Evolutionary conservation across 2,329 filamentous ascomycete genomes (phyloP).

Genomic region (Bipolaris bicolor): DNA sequence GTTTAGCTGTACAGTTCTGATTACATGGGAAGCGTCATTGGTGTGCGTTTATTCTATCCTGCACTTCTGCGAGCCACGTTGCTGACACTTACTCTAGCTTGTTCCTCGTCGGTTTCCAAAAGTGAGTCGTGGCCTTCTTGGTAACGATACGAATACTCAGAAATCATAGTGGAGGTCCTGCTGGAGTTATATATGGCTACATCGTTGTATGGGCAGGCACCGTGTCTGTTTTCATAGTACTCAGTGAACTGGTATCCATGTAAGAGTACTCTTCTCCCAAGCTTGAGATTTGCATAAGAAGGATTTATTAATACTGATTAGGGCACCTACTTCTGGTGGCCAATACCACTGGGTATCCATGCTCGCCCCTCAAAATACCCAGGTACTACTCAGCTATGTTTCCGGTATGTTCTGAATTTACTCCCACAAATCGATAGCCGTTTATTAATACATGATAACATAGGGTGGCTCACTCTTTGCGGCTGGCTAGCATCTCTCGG

Average conservation of each 20-base stretch:
- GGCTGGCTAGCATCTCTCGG: slow-evolving; percentile 50
- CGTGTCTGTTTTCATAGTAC: slow-evolving; percentile 33
- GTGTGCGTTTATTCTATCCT: slow-evolving; percentile 20
- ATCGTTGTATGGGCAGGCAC: slow-evolving; percentile 39
- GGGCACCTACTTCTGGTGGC: slow-evolving; percentile 42
- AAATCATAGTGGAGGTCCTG: slow-evolving; percentile 33
- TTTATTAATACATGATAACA: background rate
- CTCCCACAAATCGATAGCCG: background rate
- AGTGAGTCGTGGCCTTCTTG: slow-evolving; percentile 17
- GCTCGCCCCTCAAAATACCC: slow-evolving; percentile 47
- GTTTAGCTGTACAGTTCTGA: slow-evolving; percentile 37
- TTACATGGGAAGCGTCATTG: slow-evolving; percentile 38
- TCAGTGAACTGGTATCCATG: slow-evolving; percentile 46
- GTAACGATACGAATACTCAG: slow-evolving; percentile 1
- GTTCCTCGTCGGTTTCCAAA: slow-evolving; percentile 26
- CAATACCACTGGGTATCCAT: slow-evolving; percentile 49
- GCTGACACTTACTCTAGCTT: slow-evolving; percentile 22
- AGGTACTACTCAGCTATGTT: slow-evolving; percentile 52
- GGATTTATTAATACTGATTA: background rate
- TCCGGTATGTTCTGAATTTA: slow-evolving; percentile 29
- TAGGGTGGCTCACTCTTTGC: slow-evolving; percentile 52
- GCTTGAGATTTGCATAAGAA: no score
- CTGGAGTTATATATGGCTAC: slow-evolving; percentile 42
- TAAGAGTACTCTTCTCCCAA: background rate
- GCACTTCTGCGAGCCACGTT: background rate